Evolutionary conservation across 2,329 filamentous ascomycete species (phyloP), one percentile per base, ranked within the genome.

Genomic region (Penicillium vulpinum): DNA sequence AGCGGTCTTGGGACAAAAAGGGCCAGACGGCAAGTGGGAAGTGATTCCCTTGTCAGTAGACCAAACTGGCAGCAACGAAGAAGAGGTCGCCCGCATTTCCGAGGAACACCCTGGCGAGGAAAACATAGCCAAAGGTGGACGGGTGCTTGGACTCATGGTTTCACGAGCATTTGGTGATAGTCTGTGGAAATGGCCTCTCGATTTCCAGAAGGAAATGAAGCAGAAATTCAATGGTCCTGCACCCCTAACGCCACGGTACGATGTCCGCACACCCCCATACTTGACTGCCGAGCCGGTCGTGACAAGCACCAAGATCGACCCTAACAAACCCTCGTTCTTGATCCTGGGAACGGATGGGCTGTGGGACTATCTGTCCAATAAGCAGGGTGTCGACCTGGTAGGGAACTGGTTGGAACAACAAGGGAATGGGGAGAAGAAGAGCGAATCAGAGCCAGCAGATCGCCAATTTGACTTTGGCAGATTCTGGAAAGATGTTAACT

Each of bases 111-210:
- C 87, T 0, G 82, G 82, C 39, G 87, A 90, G 71, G 75, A 80
- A 18, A 74, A 80, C 9, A 78, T 86, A 11, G 77, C 89, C 3
- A 77, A 80, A 56, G 75, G 78, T 16, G 87, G 87, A 0, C 81
- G 88, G 0, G 71, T 89, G 0, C 77, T 88, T 57, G 87, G 88
- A 1, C 64, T 83, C 1, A 79, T 85, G 39, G 80, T 88, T 1
- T 85, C 86, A 0, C 80, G 88, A 5, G 87, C 85, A 0, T 90
- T 91, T 67, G 88, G 88, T 16, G 87, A 90, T 67, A 79, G 82
- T 49, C 79, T 83, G 56, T 89, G 85, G 85, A 90, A 90, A 69
- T 89, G 86, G 85, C 69, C 82, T 4, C 67, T 80, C 15, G 76
- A 80, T 2, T 71, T 83, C 6, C 76, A 82, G 56, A 68, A 74